These are phyloP conservation scores for Cyberlindnera misumaiensis DNA, from an alignment of 805 yeast species.

Conservation along the genomic window DNA sequence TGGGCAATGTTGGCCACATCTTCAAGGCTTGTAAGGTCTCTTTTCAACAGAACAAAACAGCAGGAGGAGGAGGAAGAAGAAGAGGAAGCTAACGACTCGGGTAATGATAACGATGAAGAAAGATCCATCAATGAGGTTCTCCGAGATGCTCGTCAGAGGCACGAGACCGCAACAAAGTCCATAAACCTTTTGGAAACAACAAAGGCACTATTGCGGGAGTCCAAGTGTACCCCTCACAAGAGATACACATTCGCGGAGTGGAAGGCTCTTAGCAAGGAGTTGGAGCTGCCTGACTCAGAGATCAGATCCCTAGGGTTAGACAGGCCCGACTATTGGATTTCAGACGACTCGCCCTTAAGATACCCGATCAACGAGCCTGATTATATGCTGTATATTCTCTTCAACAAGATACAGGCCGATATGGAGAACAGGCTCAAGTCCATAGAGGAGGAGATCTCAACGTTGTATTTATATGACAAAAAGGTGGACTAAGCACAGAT, in stretches of 20 bases:
- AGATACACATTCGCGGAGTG: slow-evolving; percentile 47
- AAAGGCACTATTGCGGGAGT: slow-evolving; percentile 8
- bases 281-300: slow-evolving; percentile 23
- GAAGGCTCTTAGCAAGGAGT: slow-evolving; percentile 31
- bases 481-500: too few species aligned
- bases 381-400: slow-evolving; percentile 40
- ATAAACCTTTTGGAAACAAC: slow-evolving; percentile 19
- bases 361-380: slow-evolving; percentile 66
- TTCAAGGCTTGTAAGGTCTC: slow-evolving; percentile 2
- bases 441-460: slow-evolving; percentile 3
- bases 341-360: slow-evolving; percentile 59
- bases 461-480: too few species aligned
- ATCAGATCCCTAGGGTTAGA: slow-evolving; percentile 13
- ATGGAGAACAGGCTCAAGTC: slow-evolving; percentile 4
- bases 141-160: slow-evolving; percentile 4
- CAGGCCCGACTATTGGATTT: slow-evolving; percentile 50
- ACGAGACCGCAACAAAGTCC: slow-evolving; percentile 2
- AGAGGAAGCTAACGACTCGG: slow-evolving; percentile 1
- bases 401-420: slow-evolving; percentile 19
- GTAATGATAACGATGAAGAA: slow-evolving; percentile 9
- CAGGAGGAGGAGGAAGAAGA: not conserved
- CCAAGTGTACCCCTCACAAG: slow-evolving; percentile 21
- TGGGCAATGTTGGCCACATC: slow-evolving; percentile 18
- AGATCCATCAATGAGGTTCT: slow-evolving; percentile 13
- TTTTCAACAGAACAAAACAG: slow-evolving; percentile 4